Percentiles rank a stretch among this genome's conserved stretches.
phyloP scores from a whole-genome alignment of 257 asterid species.

The Mitragyna speciosa region DNA sequence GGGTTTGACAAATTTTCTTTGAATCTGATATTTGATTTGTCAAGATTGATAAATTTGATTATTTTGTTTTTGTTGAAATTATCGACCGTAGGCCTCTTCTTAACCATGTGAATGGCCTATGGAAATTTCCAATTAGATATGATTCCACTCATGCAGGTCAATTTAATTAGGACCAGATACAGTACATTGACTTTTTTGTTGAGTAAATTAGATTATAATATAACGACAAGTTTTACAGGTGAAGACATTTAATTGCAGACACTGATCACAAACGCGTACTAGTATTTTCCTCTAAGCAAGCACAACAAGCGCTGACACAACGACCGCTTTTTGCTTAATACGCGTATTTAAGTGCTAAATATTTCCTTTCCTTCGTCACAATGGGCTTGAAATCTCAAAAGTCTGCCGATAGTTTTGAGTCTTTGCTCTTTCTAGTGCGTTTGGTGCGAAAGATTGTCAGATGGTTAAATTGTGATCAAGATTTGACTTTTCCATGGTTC shows the following conservation, averaged over 20 bases:
- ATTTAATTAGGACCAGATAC: not conserved
- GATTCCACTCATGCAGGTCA: conserved; percentile 14
- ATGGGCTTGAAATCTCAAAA: not conserved
- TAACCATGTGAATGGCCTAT: conserved; percentile 39
- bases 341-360: not conserved
- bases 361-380: not conserved
- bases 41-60: no score
- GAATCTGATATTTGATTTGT: not conserved
- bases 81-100: not conserved
- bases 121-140: conserved; percentile 27
- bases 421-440: conserved; percentile 2
- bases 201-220: not conserved
- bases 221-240: not conserved
- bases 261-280: no score
- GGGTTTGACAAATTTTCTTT: not conserved
- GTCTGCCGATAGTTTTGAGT: not conserved
- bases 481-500: conserved; percentile 29
- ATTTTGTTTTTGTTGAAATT: not conserved
- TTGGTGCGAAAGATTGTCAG: not conserved
- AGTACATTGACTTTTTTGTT: conserved; percentile 8
- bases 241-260: conserved; percentile 2
- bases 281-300: not conserved
- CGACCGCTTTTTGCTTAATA: not conserved
- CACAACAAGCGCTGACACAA: not conserved
- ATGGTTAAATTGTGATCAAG: not conserved